phyloP scores from a whole-genome alignment of 495 filamentous ascomycete species.

The Penicillium alfredii region DNA sequence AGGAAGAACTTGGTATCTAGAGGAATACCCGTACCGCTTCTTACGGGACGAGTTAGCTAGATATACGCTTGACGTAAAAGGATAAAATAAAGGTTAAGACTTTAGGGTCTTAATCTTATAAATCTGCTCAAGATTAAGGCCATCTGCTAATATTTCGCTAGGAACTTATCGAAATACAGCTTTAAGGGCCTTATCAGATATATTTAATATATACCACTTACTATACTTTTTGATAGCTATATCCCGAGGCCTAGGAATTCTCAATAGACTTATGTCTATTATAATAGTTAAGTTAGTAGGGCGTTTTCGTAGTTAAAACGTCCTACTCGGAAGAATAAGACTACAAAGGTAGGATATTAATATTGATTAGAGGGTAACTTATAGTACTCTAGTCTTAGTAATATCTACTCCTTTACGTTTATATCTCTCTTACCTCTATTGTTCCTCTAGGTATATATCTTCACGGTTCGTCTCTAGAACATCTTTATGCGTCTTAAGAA shows the following conservation, averaged over 20 bases:
- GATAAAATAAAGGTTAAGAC: slow-evolving; percentile 33
- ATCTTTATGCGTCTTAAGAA: slow-evolving; percentile 16
- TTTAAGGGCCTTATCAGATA: slow-evolving; percentile 9
- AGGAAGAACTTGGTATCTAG: slow-evolving; percentile 20
- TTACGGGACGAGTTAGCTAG: slow-evolving; percentile 23
- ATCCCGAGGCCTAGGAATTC: slow-evolving; percentile 17
- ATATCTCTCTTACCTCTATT: slow-evolving; percentile 12
- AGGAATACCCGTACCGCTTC: slow-evolving; percentile 28
- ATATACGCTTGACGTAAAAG: slow-evolving; percentile 24
- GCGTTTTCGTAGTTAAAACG: background rate
- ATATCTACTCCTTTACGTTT: slow-evolving; percentile 1
- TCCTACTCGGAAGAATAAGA: too few species aligned
- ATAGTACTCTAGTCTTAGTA: background rate
- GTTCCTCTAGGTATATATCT: slow-evolving; percentile 21
- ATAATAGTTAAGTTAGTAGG: too few species aligned
- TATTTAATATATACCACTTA: slow-evolving; percentile 15
- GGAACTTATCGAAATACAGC: slow-evolving; percentile 15
- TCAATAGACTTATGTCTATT: too few species aligned
- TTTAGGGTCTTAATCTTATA: slow-evolving; percentile 21
- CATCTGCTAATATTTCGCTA: slow-evolving; percentile 13
- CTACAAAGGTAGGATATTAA: slow-evolving; percentile 11
- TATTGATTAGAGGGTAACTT: slow-evolving; percentile 12
- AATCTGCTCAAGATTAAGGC: slow-evolving; percentile 23
- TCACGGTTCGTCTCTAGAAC: slow-evolving; percentile 6
- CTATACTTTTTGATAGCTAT: slow-evolving; percentile 17